Conservation (phyloP, 2,329 filamentous ascomycete species). For the Alternaria sp. region DNA sequence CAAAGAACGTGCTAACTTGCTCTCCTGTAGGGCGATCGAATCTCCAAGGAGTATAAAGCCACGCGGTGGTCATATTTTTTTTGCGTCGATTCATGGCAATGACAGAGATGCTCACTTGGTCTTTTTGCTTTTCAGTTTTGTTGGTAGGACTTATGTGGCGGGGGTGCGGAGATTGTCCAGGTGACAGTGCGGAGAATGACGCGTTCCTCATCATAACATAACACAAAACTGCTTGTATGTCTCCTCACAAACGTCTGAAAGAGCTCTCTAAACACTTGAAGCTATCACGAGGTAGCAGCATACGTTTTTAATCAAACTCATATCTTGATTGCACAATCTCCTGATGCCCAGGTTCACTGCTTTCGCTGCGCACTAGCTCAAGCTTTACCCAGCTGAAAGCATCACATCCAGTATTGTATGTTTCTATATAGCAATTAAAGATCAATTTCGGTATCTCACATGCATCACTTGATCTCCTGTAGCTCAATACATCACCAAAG, state of each 20-base stretch:
- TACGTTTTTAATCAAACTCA: neutral
- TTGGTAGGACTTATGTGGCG: neutral
- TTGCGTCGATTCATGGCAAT: neutral
- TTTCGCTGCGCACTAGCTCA: neutral
- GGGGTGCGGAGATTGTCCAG: slow-evolving; percentile 2
- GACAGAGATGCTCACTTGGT: neutral
- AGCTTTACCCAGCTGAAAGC: neutral
- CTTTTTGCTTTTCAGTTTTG: neutral
- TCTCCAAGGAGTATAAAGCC: slow-evolving; percentile 1
- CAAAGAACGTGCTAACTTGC: neutral
- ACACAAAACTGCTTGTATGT: neutral
- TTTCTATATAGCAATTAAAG: neutral
- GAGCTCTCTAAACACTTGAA: neutral
- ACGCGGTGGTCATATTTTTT: neutral
- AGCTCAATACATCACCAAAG: neutral
- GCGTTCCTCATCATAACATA: neutral
- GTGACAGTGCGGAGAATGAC: slow-evolving; percentile 3
- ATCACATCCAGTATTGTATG: neutral
- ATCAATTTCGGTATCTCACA: neutral
- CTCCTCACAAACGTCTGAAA: fast-evolving
- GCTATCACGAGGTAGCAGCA: neutral
- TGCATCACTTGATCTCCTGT: too few species aligned
- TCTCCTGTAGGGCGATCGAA: neutral
- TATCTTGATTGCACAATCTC: neutral
- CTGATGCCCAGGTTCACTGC: neutral